These are phyloP conservation scores for Trichoderma koningiopsis DNA, from an alignment of 2,329 filamentous ascomycete genomes.

Conservation along the genomic window DNA sequence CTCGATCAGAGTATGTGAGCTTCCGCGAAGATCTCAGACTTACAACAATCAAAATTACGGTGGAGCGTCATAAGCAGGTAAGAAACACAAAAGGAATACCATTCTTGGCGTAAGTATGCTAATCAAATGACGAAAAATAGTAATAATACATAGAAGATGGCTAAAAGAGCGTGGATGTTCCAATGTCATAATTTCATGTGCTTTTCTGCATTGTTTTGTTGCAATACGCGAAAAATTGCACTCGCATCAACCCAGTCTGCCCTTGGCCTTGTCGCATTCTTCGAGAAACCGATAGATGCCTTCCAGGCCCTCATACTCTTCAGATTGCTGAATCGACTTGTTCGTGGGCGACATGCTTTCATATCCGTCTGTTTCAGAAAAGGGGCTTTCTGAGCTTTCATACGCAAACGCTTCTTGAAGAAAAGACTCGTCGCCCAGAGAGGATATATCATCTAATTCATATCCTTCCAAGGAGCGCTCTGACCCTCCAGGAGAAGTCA, in stretches of 20 bases:
- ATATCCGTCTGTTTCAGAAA: conserved; percentile 52
- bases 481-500: conserved; percentile 53
- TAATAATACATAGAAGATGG: conserved; percentile 20
- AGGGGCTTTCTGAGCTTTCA: conserved; percentile 48
- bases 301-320: conserved; percentile 58
- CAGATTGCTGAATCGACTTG: conserved; percentile 49
- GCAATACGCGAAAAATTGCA: not conserved
- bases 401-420: conserved; percentile 46
- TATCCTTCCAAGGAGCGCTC: conserved; percentile 48
- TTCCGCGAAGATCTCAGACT: not conserved
- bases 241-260: conserved; percentile 36
- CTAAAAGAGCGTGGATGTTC: conserved; percentile 24
- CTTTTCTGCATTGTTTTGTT: conserved; percentile 14
- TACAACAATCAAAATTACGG: not conserved
- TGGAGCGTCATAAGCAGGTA: not conserved
- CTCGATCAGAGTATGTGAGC: not conserved
- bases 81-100: conserved; percentile 16
- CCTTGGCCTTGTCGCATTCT: conserved; percentile 54
- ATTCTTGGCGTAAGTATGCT: conserved; percentile 17
- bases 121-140: conserved; percentile 14
- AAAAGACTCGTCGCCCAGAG: conserved; percentile 41
- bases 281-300: conserved; percentile 61
- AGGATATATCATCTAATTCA: conserved; percentile 44
- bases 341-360: conserved; percentile 52
- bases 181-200: not conserved